These are phyloP conservation scores for Nepenthes gracilis DNA, from an alignment of 148 eudicot species.

Conservation along the genomic window DNA sequence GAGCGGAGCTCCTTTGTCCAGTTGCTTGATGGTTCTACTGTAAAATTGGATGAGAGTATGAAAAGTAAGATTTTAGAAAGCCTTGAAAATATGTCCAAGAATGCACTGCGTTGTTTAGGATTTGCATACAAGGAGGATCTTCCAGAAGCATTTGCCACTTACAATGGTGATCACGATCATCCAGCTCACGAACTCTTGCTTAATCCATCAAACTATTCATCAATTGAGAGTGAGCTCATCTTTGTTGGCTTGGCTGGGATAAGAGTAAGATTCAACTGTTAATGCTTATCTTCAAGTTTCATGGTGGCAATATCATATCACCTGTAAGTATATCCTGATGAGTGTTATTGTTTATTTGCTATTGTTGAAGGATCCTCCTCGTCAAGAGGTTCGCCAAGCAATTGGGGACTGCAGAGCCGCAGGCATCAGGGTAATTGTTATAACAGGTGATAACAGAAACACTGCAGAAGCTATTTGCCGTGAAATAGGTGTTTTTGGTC, in stretches of 20 bases:
- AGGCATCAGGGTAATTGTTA: conserved; percentile 46
- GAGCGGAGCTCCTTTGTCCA: conserved; percentile 72
- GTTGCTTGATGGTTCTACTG: conserved; percentile 60
- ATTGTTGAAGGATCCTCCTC: conserved; percentile 36
- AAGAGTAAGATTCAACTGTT: conserved; percentile 38
- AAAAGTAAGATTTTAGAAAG: conserved; percentile 39
- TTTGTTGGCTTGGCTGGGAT: conserved; percentile 9
- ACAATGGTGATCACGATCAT: conserved; percentile 12
- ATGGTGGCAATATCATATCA: background rate
- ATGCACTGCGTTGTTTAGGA: conserved; percentile 37
- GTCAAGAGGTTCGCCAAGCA: conserved; percentile 40
- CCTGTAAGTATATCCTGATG: background rate
- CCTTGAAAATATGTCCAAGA: conserved; percentile 66
- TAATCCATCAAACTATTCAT: conserved; percentile 58
- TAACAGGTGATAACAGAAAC: conserved; percentile 38
- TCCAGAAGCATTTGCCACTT: conserved; percentile 40
- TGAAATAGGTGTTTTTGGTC: conserved; percentile 40
- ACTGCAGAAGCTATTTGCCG: conserved; percentile 55
- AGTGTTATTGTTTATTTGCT: background rate
- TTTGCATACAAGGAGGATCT: conserved; percentile 36
- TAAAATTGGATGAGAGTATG: conserved; percentile 35
- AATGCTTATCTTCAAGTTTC: background rate
- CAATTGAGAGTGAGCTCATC: conserved; percentile 9
- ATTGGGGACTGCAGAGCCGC: conserved; percentile 47
- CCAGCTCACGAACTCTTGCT: conserved; percentile 64